Conservation (phyloP, 2,329 filamentous ascomycete species). For the Alternaria metachromatica region DNA sequence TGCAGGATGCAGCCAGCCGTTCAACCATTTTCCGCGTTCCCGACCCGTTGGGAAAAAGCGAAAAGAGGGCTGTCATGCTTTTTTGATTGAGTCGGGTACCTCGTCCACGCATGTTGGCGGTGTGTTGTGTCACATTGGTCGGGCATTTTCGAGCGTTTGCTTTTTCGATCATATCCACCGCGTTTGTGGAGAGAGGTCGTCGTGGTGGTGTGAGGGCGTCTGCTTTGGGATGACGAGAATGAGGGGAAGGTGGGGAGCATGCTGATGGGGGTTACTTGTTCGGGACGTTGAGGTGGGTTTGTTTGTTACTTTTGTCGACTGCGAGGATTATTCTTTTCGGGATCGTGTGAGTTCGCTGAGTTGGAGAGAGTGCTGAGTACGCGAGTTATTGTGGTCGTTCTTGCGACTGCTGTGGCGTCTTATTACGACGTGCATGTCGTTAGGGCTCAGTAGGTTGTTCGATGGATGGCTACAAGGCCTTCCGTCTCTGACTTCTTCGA, state of each 20-base stretch:
- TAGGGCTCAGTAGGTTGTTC: neutral
- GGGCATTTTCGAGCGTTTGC: too few relatives aligned
- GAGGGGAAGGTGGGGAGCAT: neutral
- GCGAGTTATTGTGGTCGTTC: neutral
- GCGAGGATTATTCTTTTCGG: neutral
- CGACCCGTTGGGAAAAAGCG: neutral
- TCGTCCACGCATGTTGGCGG: too few relatives aligned
- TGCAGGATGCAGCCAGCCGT: neutral
- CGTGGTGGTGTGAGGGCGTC: neutral
- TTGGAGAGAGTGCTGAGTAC: neutral
- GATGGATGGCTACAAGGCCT: fast-evolving
- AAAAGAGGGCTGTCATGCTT: too few relatives aligned
- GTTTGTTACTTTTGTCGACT: neutral
- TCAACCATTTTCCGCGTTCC: neutral
- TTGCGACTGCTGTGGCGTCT: neutral
- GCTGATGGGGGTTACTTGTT: neutral
- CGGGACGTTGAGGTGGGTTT: neutral
- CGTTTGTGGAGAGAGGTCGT: neutral
- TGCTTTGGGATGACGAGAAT: neutral
- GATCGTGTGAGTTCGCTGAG: too few relatives aligned
- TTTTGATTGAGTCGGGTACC: too few relatives aligned
- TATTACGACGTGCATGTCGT: neutral
- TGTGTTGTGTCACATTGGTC: too few relatives aligned
- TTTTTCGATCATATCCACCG: too few relatives aligned
- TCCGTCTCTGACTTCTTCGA: neutral